Evolutionary conservation across 805 yeast species (phyloP), one percentile per base, ranked within the genome.

Genomic region (Yamadazyma nakazawae): DNA sequence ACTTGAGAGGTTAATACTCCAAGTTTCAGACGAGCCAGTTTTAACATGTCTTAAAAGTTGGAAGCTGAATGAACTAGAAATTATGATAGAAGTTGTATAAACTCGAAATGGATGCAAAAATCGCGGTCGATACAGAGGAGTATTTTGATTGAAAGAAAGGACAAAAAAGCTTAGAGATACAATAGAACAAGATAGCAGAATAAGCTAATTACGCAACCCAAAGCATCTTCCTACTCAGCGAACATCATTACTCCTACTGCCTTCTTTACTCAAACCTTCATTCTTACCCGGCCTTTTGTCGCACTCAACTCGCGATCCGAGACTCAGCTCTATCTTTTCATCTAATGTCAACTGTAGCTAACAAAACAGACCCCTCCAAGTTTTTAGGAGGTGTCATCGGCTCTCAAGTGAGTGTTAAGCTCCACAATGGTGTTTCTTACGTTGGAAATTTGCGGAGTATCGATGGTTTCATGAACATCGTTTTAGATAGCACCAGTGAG

Each of bases 401-500:
- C 40, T 78, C 84, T 42, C 70, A 79, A 14, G 97, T 94, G 18
- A 70, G 84, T 34, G 97, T 94, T 25, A 89, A 87, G 63, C 78
- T 91, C 45, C 80, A 85, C 61, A 87, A 94, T 31, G 98, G 97
- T 12, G 82, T 91, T 51, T 88, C 88, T 49, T 94, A 89, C 66
- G 54, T 61, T 13, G 76, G 85, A 6, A 72, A 67, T 42, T 75
- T 88, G 52, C 92, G 88, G 56, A 88, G 97, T 35, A 91, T 94
- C 48, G 99, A 94, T 63, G 98, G 98, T 8, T 94, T 84, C 71
- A 90, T 94, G 97, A 94, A 94, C 67, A 85, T 94, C 41, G 96
- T 92, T 2, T 75, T 94, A 53, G 89, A 86, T 46, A 77, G 82
- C 50, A 81, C 96, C 3, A 74, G 80, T 40, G 99, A 94, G 61